Conservation (phyloP, 768 basidiomycete species). For the Termitomyces sp. region DNA sequence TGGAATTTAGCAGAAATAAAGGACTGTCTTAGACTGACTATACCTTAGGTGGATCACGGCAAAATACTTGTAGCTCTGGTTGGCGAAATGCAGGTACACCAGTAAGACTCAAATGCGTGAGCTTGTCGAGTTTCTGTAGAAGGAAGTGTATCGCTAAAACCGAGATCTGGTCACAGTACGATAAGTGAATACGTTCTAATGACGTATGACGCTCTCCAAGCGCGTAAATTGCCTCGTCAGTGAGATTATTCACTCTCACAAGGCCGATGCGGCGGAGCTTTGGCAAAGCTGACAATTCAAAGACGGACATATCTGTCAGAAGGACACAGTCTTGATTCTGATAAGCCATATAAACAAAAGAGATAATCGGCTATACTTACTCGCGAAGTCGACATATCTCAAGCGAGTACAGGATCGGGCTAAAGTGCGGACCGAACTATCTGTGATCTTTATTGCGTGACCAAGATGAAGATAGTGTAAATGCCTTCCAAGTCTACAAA, state of each 20-base stretch:
- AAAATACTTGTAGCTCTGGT: constrained; percentile 82
- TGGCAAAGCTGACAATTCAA: constrained; percentile 81
- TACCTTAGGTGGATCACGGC: constrained; percentile 83
- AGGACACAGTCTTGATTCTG: constrained; percentile 63
- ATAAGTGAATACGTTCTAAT: constrained; percentile 93
- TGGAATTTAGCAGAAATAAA: constrained; percentile 2
- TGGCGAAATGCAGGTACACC: constrained; percentile 91
- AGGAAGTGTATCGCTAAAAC: constrained; percentile 90
- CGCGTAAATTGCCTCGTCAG: constrained; percentile 89
- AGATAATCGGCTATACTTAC: constrained; percentile 40
- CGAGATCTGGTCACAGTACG: constrained; percentile 94
- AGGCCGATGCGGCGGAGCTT: constrained; percentile 94
- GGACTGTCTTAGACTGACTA: constrained; percentile 14
- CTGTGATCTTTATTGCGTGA: constrained; percentile 86
- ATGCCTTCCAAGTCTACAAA: constrained; percentile 85
- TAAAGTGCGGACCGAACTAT: constrained; percentile 77
- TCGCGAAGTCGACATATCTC: constrained; percentile 95
- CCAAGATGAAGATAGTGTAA: constrained; percentile 95
- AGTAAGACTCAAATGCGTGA: constrained; percentile 95
- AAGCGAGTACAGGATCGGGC: constrained; percentile 85
- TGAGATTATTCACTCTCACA: constrained; percentile 88
- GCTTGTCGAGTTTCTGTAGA: constrained; percentile 79
- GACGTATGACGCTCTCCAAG: constrained; percentile 82
- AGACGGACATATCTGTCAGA: constrained; percentile 91
- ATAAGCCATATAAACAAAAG: constrained; percentile 10